phyloP scores from a whole-genome alignment of 163 green algal genomes.

The Chlamydomonas reinhardtii region DNA sequence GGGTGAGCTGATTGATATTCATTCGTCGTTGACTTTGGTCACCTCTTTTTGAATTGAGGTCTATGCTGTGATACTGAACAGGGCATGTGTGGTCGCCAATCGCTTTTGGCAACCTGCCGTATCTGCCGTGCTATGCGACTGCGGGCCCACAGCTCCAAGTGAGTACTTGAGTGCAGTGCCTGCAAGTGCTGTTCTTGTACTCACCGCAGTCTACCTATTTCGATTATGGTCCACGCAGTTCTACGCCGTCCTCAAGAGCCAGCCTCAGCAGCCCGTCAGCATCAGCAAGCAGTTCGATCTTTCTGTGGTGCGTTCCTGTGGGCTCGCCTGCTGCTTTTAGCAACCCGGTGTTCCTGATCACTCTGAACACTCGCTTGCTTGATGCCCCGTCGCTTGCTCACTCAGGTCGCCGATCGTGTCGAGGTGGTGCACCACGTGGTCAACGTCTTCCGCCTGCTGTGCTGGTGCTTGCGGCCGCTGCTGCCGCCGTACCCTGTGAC shows the following conservation, averaged over 20 bases:
- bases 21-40: too few species aligned
- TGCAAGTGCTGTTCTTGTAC: not conserved
- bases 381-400: slow-evolving; percentile 16
- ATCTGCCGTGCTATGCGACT: slow-evolving; percentile 28
- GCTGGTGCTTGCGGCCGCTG: slow-evolving; percentile 26
- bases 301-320: slow-evolving; percentile 18
- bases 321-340: too few species aligned
- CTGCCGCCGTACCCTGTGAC: slow-evolving; percentile 25
- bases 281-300: slow-evolving; percentile 33
- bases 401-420: slow-evolving; percentile 22
- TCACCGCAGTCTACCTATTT: not conserved
- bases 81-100: slow-evolving; percentile 27
- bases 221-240: not conserved
- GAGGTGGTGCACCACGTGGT: slow-evolving; percentile 27
- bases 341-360: too few species aligned
- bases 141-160: slow-evolving; percentile 19
- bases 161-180: not conserved
- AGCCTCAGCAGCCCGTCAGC: slow-evolving; percentile 21
- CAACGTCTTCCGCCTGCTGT: slow-evolving; percentile 34
- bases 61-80: not conserved
- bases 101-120: slow-evolving; percentile 17
- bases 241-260: slow-evolving; percentile 14
- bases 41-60: too few species aligned
- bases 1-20: slow-evolving; percentile 18
- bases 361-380: not conserved